phyloP scores from a whole-genome alignment of 257 asterid genomes.

The Henckelia pumila region DNA sequence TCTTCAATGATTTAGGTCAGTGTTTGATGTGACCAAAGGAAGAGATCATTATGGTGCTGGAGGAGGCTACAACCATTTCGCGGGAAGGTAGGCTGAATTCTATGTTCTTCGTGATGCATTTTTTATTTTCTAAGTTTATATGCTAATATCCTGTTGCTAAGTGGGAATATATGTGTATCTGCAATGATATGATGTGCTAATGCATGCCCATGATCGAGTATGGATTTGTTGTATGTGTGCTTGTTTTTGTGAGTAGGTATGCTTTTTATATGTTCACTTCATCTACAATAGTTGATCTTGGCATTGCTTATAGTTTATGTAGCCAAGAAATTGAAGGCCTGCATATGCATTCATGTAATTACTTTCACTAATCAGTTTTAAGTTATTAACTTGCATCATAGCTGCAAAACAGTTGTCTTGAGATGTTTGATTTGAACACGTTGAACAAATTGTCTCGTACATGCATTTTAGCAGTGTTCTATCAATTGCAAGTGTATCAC shows the following conservation, averaged over 20 bases:
- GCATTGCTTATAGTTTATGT: background rate
- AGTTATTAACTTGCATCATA: background rate
- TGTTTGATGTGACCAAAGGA: constrained; percentile 90
- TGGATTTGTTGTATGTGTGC: background rate
- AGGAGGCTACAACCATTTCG: constrained; percentile 76
- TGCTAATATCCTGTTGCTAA: background rate
- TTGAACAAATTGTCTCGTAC: background rate
- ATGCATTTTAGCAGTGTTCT: too few relatives aligned
- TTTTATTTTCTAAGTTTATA: background rate
- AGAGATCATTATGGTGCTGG: constrained; percentile 81
- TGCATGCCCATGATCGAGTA: background rate
- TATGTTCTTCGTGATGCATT: background rate
- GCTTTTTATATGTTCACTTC: background rate
- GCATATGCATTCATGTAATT: background rate
- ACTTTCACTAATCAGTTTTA: background rate
- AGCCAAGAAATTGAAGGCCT: background rate
- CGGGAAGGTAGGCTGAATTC: constrained; percentile 64
- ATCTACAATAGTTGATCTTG: background rate
- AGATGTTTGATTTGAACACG: background rate
- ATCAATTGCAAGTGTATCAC: too few relatives aligned
- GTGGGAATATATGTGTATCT: background rate
- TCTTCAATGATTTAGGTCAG: constrained; percentile 50
- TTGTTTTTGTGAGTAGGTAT: background rate
- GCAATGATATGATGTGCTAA: background rate
- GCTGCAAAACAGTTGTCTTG: background rate